phyloP scores from a whole-genome alignment of 176 grass and related monocot species.

The Aegilops longissima region DNA sequence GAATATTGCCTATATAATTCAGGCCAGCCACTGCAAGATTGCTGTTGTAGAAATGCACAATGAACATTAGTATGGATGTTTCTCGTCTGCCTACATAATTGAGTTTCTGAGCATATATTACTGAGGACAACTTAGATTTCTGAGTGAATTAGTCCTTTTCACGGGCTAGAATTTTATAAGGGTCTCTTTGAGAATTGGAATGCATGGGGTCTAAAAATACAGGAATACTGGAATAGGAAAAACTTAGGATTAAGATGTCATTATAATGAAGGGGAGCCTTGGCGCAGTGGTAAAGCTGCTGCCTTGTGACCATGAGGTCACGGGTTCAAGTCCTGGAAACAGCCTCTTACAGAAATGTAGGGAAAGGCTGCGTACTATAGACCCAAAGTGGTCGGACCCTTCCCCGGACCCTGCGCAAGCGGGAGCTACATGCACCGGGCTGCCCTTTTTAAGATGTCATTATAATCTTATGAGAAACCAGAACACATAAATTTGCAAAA shows the following conservation, averaged over 20 bases:
- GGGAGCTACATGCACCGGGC: too few relatives aligned
- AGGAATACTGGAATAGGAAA: background rate
- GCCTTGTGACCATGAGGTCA: too few relatives aligned
- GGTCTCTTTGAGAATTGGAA: background rate
- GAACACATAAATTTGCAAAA: background rate
- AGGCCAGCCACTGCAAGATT: background rate
- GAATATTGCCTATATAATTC: background rate
- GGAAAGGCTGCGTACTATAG: too few relatives aligned
- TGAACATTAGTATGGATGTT: background rate
- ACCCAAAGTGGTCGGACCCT: too few relatives aligned
- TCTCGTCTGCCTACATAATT: background rate
- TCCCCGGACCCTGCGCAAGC: too few relatives aligned
- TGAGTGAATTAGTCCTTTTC: background rate
- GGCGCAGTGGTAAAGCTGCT: too few relatives aligned
- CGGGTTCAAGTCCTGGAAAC: too few relatives aligned
- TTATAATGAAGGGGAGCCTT: background rate
- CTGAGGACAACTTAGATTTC: background rate
- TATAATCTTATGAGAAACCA: background rate
- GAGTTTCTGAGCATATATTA: background rate
- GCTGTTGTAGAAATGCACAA: background rate
- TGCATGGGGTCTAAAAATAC: background rate
- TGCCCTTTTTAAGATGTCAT: background rate
- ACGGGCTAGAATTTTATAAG: background rate
- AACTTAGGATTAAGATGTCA: background rate
- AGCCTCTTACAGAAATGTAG: too few relatives aligned